Base-by-base conservation (phyloP, 169 alveolate species). In the Miamiensis avidus region DNA sequence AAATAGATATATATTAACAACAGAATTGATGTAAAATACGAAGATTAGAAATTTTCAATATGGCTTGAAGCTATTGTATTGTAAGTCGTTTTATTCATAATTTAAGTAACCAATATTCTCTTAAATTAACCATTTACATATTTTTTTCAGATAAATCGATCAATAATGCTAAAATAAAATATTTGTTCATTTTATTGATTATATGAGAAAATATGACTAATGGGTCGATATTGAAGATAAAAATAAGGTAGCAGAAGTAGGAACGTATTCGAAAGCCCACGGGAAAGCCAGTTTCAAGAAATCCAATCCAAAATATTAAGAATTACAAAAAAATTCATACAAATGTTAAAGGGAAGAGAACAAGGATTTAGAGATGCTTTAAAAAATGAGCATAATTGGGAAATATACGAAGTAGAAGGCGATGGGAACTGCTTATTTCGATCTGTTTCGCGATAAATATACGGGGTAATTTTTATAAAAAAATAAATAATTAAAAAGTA, bases 341-440 rank as follows among this genome's bases (percentile, higher is more conserved):
- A 49, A 49, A 49, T 49, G 20, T 49, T 49, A 20, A 49, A 49
- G 20, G 20, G 20, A 49, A 49, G 20, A 20, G 69, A 49, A 49
- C 4, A 49, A 49, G 69, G 20, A 49, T 49, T 49, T 49, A 49
- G 20, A 49, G 20, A 20, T 20, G 69, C 4, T 49, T 49, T 49
- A 49, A 49, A 49, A 49, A 69, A 73, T 65, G 87, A n/a, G n/a
- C n/a, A 84, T 77, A 73, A 83, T 31, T 81, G 90, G 31, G 84
- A 82, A 31, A 94, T 94, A 29, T 86, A 89, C 69, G 87, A 88
- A 29, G 91, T 91, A 0, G 90, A 81, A 75, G 94, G 96, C 0
- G 97, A 95, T 90, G 97, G 97, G 27, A 95, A 95, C 89, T 95
- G 97, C 75, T 91, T 95, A 83, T 95, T 95, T 76, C 76, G 97